Evolutionary conservation across 139 green algal species (phyloP), one percentile per base, ranked within the genome.

Genomic region (Chlamydomonas sp.): DNA sequence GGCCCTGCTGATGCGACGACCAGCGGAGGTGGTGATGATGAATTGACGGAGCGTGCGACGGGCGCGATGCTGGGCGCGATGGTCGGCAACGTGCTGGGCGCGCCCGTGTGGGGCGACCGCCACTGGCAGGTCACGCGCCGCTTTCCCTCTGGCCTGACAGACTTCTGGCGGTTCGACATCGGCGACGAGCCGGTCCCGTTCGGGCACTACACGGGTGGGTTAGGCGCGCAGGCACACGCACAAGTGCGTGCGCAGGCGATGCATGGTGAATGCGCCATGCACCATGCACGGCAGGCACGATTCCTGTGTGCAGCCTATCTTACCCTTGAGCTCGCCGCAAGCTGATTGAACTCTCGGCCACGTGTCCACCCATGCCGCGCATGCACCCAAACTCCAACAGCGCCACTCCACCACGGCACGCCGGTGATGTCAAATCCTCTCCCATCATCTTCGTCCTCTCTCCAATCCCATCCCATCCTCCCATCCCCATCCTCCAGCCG

Each of bases 11-110:
- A n/a, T n/a, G n/a, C n/a, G n/a, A n/a, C n/a, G n/a, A n/a, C 43
- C 43, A 13, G 20, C 13, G 20, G 16, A 54, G 16, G 20, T 54
- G 43, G 13, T 54, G 20, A 26, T 54, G 43, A 54, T 26, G 13
- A 13, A 54, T 54, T 54, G 16, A 54, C 43, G 43, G 20, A 26
- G 43, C 43, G 16, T 54, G 13, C 75, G 16, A 37, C 71, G 0
- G 72, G 73, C 5, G 35, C 35, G 16, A 47, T 83, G 49, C 6
- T 79, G 1, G 77, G 73, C 0, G 58, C 73, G 4, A 78, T 80
- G 77, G 75, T 59, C 30, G 77, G 77, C 50, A 83, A 83, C 38
- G 70, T 78, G 10, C 35, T 83, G 30, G 77, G 63, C 2, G 77
- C 77, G 20, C 77, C 75, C 29, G 37, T 75, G 29, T 43, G 75